Percentiles rank a stretch among this genome's conserved stretches.
These are phyloP conservation scores for Hepatocystis sp. DNA, from an alignment of 169 alveolate species.

Conservation along the genomic window DNA sequence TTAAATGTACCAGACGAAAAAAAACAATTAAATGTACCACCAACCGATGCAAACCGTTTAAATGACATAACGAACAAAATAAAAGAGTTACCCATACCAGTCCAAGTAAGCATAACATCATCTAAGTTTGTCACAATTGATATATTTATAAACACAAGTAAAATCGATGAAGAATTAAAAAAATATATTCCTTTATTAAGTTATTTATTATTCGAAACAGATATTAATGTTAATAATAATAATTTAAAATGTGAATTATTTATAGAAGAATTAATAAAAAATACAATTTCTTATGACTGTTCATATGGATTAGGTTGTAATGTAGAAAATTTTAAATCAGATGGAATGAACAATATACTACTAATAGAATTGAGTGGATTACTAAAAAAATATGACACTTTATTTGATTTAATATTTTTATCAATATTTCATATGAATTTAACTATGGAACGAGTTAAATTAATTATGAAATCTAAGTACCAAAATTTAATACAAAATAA, in stretches of 20 bases:
- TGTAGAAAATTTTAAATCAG: constrained; percentile 75
- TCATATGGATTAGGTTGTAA: constrained; percentile 75
- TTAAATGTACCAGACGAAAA: too few relatives aligned
- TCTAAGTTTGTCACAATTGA: constrained; percentile 81
- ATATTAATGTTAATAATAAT: constrained; percentile 37
- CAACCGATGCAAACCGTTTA: neutral
- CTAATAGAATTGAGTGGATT: constrained; percentile 76
- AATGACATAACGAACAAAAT: constrained; percentile 10
- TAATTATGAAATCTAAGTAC: constrained; percentile 46
- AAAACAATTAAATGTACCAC: neutral
- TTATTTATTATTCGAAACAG: constrained; percentile 79
- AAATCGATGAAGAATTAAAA: constrained; percentile 25
- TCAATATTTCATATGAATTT: constrained; percentile 50
- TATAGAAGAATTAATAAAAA: constrained; percentile 69
- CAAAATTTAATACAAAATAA: constrained; percentile 72
- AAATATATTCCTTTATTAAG: constrained; percentile 78
- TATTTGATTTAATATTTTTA: constrained; percentile 70
- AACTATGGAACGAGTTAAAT: constrained; percentile 42
- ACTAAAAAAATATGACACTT: constrained; percentile 56
- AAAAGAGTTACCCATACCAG: constrained; percentile 55
- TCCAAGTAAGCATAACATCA: constrained; percentile 80
- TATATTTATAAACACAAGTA: constrained; percentile 74
- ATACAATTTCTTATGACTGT: constrained; percentile 79
- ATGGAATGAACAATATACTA: constrained; percentile 57
- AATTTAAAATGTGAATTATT: constrained; percentile 74